Percentiles rank a stretch among this genome's conserved stretches.
Conservation (phyloP, 257 asterid genomes). For the Fraxinus anomala region DNA sequence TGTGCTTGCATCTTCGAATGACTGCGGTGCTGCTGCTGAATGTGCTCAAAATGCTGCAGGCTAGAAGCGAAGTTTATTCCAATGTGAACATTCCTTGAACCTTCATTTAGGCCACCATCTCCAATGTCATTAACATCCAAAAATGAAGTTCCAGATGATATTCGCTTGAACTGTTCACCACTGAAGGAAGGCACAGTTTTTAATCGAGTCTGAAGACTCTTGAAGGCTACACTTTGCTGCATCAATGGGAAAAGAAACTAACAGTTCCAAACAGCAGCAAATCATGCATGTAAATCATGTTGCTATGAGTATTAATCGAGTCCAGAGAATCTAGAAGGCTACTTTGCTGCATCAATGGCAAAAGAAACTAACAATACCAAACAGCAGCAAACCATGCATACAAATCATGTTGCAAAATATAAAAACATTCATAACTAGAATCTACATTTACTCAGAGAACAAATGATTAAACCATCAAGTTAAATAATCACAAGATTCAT, state of each 20-base stretch:
- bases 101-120: conserved; percentile 57
- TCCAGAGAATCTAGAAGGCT: too few relatives aligned
- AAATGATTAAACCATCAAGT: conserved; percentile 5
- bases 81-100: conserved; percentile 38
- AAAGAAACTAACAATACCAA: too few relatives aligned
- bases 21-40: conserved; percentile 75
- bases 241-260: conserved; percentile 30
- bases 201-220: conserved; percentile 81
- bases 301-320: background rate
- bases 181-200: conserved; percentile 93
- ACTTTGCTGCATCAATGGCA: too few relatives aligned
- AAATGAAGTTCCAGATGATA: conserved; percentile 47
- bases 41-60: conserved; percentile 71
- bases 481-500: background rate
- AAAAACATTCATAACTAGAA: conserved; percentile 10
- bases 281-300: background rate
- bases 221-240: conserved; percentile 99
- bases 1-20: conserved; percentile 54
- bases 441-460: background rate
- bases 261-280: conserved; percentile 6
- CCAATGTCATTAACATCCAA: conserved; percentile 47
- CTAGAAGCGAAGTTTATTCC: conserved; percentile 69
- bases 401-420: too few relatives aligned
- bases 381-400: too few relatives aligned
- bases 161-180: conserved; percentile 49